A percentile compares a stretch with the other conserved stretches of the same genome.
These are phyloP conservation scores for Brassica carinata DNA, from an alignment of 345 rosid genomes.

Conservation along the genomic window DNA sequence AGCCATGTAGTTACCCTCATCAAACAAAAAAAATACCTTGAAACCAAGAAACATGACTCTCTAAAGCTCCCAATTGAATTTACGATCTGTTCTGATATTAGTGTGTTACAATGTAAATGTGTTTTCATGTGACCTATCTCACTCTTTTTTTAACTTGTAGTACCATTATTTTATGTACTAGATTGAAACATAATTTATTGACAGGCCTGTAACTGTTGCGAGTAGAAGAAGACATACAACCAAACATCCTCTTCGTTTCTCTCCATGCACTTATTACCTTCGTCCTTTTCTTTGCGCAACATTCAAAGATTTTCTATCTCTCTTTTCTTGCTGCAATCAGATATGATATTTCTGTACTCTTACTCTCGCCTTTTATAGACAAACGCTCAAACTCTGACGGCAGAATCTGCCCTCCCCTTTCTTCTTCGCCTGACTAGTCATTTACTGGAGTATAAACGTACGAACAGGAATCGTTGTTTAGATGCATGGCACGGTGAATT, in stretches of 20 bases:
- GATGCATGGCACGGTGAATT: neutral
- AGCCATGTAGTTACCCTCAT: conserved; percentile 26
- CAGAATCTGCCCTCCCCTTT: neutral
- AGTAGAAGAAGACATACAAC: conserved; percentile 42
- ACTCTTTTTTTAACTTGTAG: neutral
- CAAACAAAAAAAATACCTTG: neutral
- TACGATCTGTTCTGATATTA: neutral
- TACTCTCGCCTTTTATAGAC: neutral
- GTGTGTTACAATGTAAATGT: conserved; percentile 33
- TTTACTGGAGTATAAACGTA: neutral
- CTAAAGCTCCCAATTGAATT: conserved; percentile 25
- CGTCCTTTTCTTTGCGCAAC: conserved; percentile 41
- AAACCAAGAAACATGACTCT: conserved; percentile 18
- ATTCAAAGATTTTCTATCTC: conserved; percentile 4
- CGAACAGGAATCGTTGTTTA: neutral
- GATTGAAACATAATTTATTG: neutral
- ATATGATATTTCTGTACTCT: neutral
- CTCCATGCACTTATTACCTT: conserved; percentile 52
- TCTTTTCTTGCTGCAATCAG: conserved; percentile 34
- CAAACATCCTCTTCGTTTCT: conserved; percentile 58
- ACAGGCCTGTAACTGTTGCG: neutral
- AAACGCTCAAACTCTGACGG: neutral
- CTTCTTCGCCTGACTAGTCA: neutral
- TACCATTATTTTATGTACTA: neutral
- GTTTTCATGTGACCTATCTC: neutral